phyloP scores from a whole-genome alignment of 495 filamentous ascomycete species.

The Penicillium taxi region DNA sequence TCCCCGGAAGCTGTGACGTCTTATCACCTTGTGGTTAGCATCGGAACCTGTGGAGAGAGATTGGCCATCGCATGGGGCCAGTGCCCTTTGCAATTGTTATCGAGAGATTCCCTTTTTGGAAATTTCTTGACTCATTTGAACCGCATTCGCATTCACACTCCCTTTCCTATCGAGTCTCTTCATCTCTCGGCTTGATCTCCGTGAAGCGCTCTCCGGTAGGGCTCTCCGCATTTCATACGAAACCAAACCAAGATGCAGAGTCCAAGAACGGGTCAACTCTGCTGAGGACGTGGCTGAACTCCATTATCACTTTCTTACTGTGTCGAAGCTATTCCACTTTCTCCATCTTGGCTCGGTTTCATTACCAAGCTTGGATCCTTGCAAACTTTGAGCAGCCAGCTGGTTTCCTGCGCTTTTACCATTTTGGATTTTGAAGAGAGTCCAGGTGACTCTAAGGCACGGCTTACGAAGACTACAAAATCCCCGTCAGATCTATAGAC shows the following conservation, averaged over 20 bases:
- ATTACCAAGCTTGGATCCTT: constrained; percentile 23
- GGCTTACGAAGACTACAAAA: constrained; percentile 25
- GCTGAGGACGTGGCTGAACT: constrained; percentile 43
- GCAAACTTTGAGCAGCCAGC: constrained; percentile 26
- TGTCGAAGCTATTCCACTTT: constrained; percentile 30
- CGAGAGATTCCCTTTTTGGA: constrained; percentile 17
- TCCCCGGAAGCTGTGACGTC: constrained; percentile 20
- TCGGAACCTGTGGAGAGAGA: constrained; percentile 13
- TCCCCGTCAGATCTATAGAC: constrained; percentile 21
- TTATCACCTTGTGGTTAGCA: constrained; percentile 13
- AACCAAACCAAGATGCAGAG: constrained; percentile 46
- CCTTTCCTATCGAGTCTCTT: no score
- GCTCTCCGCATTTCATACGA: constrained; percentile 39
- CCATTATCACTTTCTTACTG: constrained; percentile 24
- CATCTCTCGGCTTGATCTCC: constrained; percentile 13
- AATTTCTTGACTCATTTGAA: not conserved
- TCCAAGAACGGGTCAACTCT: constrained; percentile 38
- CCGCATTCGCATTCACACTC: no score
- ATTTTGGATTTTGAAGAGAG: constrained; percentile 31
- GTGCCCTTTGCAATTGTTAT: constrained; percentile 35
- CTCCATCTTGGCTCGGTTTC: constrained; percentile 30
- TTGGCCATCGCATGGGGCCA: constrained; percentile 29
- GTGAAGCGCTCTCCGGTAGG: constrained; percentile 40
- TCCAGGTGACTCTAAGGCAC: constrained; percentile 43
- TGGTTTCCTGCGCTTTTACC: constrained; percentile 27